Evolutionary conservation across 179 eudicot genomes (phyloP).

Genomic region (Corrigiola litoralis): DNA sequence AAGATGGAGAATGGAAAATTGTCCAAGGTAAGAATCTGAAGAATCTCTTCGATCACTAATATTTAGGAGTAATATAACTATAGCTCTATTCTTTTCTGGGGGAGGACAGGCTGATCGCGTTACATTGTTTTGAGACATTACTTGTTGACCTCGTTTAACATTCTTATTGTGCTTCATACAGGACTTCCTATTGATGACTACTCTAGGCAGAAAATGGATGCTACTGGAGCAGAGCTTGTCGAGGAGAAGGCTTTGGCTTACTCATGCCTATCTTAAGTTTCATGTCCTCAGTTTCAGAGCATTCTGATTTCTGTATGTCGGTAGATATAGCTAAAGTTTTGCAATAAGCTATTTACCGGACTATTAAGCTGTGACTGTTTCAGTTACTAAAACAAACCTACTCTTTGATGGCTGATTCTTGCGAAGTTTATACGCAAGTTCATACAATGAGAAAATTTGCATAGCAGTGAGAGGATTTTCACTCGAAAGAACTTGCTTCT

Average conservation of each 20-base stretch:
- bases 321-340: slow-evolving; percentile 25
- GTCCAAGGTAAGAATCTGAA: slow-evolving; percentile 59
- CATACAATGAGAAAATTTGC: slow-evolving; percentile 6
- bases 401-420: too few relatives aligned
- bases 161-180: background rate
- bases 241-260: slow-evolving; percentile 84
- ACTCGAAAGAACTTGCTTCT: background rate
- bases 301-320: background rate
- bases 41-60: background rate
- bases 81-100: too few relatives aligned
- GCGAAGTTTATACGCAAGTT: slow-evolving; percentile 3
- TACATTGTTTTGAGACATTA: too few relatives aligned
- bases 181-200: slow-evolving; percentile 84
- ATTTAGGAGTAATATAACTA: too few relatives aligned
- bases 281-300: background rate
- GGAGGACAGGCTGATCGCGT: too few relatives aligned
- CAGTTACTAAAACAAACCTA: too few relatives aligned
- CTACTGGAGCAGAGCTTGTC: slow-evolving; percentile 71
- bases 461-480: background rate
- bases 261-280: slow-evolving; percentile 57
- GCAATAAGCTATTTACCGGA: slow-evolving; percentile 22
- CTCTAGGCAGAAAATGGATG: slow-evolving; percentile 85
- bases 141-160: too few relatives aligned
- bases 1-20: slow-evolving; percentile 71
- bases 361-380: slow-evolving; percentile 20